Evolutionary conservation across 164 flowering plant species (phyloP).

Genomic region (Chimonanthus salicifolius): DNA sequence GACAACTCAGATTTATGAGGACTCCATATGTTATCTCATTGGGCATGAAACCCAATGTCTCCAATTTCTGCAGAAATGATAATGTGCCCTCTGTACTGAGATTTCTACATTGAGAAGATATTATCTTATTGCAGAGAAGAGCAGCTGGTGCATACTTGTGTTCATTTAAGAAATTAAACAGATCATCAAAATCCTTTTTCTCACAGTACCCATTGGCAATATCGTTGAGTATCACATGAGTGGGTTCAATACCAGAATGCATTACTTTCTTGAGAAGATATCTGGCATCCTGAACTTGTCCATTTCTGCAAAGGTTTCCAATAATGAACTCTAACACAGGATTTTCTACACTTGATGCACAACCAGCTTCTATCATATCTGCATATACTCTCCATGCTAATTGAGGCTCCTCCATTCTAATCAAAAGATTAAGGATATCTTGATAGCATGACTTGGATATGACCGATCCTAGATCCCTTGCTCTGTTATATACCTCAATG

Average conservation of each 20-base stretch:
- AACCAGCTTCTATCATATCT: slow-evolving; percentile 46
- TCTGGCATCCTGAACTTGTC: slow-evolving; percentile 65
- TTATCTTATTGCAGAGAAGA: slow-evolving; percentile 49
- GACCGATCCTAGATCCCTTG: slow-evolving; percentile 33
- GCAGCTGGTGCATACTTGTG: slow-evolving; percentile 37
- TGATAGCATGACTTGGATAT: slow-evolving; percentile 41
- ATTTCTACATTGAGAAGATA: slow-evolving; percentile 38
- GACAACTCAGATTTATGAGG: slow-evolving; percentile 60
- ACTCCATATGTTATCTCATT: slow-evolving; percentile 68
- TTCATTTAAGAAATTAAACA: slow-evolving; percentile 53
- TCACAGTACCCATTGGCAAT: slow-evolving; percentile 61
- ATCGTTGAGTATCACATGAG: slow-evolving; percentile 31
- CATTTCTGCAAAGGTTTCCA: slow-evolving; percentile 42
- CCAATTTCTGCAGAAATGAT: slow-evolving; percentile 41
- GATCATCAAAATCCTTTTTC: slow-evolving; percentile 68
- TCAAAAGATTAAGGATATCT: slow-evolving; percentile 38
- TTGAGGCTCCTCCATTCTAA: slow-evolving; percentile 31
- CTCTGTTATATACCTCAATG: slow-evolving; percentile 34
- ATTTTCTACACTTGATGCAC: slow-evolving; percentile 22
- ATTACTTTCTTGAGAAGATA: slow-evolving; percentile 43
- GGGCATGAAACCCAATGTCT: slow-evolving; percentile 50
- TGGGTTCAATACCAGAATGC: slow-evolving; percentile 40
- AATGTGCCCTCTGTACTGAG: slow-evolving; percentile 51
- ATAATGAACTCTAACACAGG: slow-evolving; percentile 30
- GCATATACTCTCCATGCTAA: slow-evolving; percentile 35